Percentiles rank a stretch among this genome's conserved stretches.
phyloP scores from a whole-genome alignment of 2,329 filamentous ascomycete genomes.

The Sclerotinia borealis region DNA sequence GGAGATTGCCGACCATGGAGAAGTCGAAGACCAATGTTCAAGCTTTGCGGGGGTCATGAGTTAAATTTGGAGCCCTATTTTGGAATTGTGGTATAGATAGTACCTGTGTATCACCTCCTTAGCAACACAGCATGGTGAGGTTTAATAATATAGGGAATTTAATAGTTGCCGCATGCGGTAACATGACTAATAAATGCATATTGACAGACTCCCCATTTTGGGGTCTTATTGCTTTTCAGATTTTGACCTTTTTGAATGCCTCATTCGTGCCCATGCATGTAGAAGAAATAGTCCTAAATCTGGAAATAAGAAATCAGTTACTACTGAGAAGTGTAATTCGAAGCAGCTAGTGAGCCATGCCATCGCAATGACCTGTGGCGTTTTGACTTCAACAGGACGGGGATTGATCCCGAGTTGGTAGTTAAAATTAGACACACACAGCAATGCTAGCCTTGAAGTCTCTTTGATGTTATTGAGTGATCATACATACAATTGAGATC shows the following conservation, averaged over 20 bases:
- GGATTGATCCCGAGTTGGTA: neutral
- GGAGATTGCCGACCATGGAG: neutral
- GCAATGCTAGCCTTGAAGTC: neutral
- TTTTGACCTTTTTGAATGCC: neutral
- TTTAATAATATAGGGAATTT: neutral
- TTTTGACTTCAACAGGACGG: neutral
- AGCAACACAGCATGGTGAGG: neutral
- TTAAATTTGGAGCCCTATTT: neutral
- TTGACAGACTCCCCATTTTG: neutral
- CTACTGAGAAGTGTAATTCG: neutral
- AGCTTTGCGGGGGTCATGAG: neutral
- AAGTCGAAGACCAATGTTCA: neutral
- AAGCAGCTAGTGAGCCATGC: neutral
- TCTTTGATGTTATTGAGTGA: neutral
- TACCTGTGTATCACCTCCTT: neutral
- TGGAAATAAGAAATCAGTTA: neutral
- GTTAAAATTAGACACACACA: neutral
- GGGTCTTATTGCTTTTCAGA: neutral
- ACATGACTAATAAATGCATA: neutral
- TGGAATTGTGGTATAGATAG: neutral
- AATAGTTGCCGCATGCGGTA: neutral
- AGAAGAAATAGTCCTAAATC: neutral
- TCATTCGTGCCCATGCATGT: neutral
- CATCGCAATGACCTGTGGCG: neutral
- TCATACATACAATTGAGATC: neutral